Conservation (phyloP, 768 basidiomycete genomes). For the Rhizopogon rudus region DNA sequence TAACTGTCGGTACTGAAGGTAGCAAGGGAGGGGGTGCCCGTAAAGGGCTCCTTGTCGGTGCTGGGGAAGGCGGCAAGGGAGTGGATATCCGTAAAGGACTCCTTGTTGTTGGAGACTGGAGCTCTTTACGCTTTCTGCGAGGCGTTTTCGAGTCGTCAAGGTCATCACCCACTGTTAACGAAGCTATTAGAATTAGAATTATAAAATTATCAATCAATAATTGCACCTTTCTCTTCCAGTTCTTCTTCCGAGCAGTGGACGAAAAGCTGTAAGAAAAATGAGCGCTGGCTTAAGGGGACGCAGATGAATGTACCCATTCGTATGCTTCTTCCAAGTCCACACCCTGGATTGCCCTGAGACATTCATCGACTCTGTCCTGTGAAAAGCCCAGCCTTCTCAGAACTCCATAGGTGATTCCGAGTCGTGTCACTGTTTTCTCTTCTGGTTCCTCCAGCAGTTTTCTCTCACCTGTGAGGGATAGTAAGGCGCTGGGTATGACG, state of each 20-base stretch:
- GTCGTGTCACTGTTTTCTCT: slow-evolving; percentile 65
- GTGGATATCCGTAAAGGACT: slow-evolving; percentile 2
- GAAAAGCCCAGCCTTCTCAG: slow-evolving; percentile 74
- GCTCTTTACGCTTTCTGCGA: slow-evolving; percentile 4
- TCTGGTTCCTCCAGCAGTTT: slow-evolving; percentile 49
- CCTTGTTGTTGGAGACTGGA: neutral
- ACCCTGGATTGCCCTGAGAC: slow-evolving; percentile 57
- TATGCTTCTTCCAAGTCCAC: slow-evolving; percentile 84
- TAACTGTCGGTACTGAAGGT: slow-evolving; percentile 7
- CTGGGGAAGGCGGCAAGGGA: neutral
- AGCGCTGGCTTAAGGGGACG: neutral
- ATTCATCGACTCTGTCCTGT: slow-evolving; percentile 64
- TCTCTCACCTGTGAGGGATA: slow-evolving; percentile 17
- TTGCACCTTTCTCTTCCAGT: slow-evolving; percentile 37
- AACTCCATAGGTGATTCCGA: slow-evolving; percentile 80
- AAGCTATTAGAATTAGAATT: neutral
- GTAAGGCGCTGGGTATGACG: neutral
- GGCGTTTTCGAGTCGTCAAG: slow-evolving; percentile 11
- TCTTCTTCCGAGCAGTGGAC: slow-evolving; percentile 60
- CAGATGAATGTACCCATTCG: slow-evolving; percentile 68
- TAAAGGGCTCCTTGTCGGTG: slow-evolving; percentile 1
- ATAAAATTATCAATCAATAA: neutral
- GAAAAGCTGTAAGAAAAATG: slow-evolving; percentile 46
- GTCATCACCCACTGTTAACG: neutral
- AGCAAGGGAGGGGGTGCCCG: neutral